Evolutionary conservation across 176 grass and related monocot genomes (phyloP), one percentile per base, ranked within the genome.

Genomic region (Carex cristatella): DNA sequence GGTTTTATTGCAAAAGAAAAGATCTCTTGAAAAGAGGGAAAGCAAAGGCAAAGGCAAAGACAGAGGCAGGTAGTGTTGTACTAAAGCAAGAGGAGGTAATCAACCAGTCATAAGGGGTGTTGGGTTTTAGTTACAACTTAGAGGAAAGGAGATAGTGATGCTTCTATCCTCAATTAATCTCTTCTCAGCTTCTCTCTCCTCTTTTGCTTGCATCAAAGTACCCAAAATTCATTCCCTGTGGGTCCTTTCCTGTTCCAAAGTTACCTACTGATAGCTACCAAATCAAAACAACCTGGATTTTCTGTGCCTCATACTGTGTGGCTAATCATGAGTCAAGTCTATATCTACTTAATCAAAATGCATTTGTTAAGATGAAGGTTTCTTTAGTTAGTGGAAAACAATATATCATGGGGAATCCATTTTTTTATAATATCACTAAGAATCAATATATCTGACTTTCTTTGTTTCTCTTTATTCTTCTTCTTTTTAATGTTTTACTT

Each of bases 1-100:
- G 74, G 74, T 79, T 79, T 79, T 79, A 79, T 33, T 79, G 74
- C 74, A 79, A 79, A 79, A 58, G 74, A 79, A 79, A 58, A 58
- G 74, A 79, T 79, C 74, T 58, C 74, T 79, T 58, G 74, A 57
- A 79, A 58, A 58, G 23, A 79, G 74, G 30, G 27, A 79, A 79
- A 79, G 74, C 74, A 79, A 56, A 51, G 74, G 2, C 4, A 79
- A 48, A 48, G 18, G 38, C 37, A 38, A 35, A 35, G 33, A 0
- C 37, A 4, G 0, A 38, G 37, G 13, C 74, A 72, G 62, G 62
- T 64, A 1, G 23, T 65, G 62, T 71, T 71, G 69, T 79, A 79
- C 58, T 35, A 79, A 79, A 79, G 74, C 51, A 57, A 0, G 74
- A 78, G 74, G 49, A 79, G 54, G 11, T 79, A 79, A 79, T 79